These are phyloP conservation scores for Fusarium siculi DNA, from an alignment of 2,329 filamentous ascomycete species.

Conservation along the genomic window DNA sequence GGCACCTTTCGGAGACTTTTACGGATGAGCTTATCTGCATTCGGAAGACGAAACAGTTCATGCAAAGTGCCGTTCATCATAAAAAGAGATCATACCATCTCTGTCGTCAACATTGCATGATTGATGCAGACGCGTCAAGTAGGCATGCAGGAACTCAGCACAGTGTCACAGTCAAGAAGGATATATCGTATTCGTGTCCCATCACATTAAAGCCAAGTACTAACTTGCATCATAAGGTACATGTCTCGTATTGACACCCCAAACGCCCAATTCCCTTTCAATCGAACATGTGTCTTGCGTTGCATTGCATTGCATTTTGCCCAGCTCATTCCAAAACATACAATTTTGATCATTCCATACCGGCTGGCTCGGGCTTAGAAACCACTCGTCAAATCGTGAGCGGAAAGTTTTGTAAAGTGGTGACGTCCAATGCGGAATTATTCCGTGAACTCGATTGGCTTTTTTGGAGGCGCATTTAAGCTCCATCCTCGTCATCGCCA, in stretches of 20 bases:
- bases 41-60: no score
- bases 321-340: neutral
- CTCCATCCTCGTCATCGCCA: slow-evolving; percentile 52
- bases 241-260: slow-evolving; percentile 11
- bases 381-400: neutral
- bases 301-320: neutral
- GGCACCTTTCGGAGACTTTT: neutral
- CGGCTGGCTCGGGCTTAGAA: neutral
- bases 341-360: slow-evolving; percentile 17
- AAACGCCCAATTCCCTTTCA: slow-evolving; percentile 7
- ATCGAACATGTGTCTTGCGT: neutral
- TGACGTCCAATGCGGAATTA: neutral
- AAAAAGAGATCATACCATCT: no score
- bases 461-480: slow-evolving; percentile 8
- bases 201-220: neutral
- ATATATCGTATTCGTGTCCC: neutral
- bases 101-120: neutral
- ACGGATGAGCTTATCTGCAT: neutral
- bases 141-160: neutral
- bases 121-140: neutral
- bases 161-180: neutral
- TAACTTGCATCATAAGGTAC: neutral
- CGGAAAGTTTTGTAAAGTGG: neutral
- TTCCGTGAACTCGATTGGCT: neutral
- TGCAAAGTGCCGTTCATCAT: neutral